Evolutionary conservation across 768 basidiomycete species (phyloP).

Genomic region (Solioccasus polychromus): DNA sequence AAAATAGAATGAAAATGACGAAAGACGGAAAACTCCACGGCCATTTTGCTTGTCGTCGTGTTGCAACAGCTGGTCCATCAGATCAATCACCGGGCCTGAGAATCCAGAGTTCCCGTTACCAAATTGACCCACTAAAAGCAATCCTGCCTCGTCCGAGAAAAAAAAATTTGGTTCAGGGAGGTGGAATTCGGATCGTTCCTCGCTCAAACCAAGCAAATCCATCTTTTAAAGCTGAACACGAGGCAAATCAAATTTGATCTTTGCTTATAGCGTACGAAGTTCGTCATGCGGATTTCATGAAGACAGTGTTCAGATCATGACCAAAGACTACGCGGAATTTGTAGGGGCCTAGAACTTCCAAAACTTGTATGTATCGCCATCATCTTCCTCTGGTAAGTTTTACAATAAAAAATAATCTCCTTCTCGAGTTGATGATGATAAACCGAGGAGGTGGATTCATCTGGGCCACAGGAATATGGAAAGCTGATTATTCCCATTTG

Average conservation of each 20-base stretch:
- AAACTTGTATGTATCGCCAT: slow-evolving; percentile 8
- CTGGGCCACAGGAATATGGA: slow-evolving; percentile 7
- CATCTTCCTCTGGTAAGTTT: slow-evolving; percentile 2
- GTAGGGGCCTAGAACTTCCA: slow-evolving; percentile 13
- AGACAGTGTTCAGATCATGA: slow-evolving; percentile 9
- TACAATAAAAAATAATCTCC: too few relatives aligned
- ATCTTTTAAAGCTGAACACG: slow-evolving; percentile 12
- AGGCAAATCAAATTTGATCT: slow-evolving; percentile 10
- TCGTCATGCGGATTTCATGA: slow-evolving; percentile 17
- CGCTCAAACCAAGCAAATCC: slow-evolving; percentile 5
- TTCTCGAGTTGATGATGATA: slow-evolving; percentile 14
- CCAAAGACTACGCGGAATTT: slow-evolving; percentile 18
- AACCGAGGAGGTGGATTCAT: slow-evolving; percentile 28
- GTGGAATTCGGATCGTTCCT: not conserved
- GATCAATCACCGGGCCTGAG: slow-evolving; percentile 3
- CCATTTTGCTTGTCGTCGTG: slow-evolving; percentile 7
- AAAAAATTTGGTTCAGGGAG: slow-evolving; percentile 5
- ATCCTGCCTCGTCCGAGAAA: not conserved
- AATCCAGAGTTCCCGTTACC: not conserved
- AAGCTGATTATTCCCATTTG: slow-evolving; percentile 5
- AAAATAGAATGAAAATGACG: slow-evolving; percentile 15
- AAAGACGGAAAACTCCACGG: not conserved
- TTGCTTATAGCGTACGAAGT: slow-evolving; percentile 6
- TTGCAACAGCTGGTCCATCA: slow-evolving; percentile 7
- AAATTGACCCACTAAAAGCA: slow-evolving; percentile 2